Base-by-base conservation (phyloP, 2,329 filamentous ascomycete genomes). In the Byssochlamys sp. region DNA sequence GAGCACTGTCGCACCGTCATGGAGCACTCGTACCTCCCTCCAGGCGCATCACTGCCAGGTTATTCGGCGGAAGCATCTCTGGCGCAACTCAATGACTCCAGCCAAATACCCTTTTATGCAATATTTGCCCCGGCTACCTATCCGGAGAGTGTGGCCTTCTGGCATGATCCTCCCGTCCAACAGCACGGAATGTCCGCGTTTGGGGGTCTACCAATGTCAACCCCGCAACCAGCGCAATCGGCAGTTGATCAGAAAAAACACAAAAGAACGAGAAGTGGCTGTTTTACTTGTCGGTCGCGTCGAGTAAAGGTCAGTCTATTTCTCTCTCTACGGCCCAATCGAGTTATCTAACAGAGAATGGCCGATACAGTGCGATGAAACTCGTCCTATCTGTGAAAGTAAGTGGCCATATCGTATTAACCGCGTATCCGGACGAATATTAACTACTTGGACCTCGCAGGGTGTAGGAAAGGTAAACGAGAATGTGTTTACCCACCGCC, bases 191-290 rank as follows among this genome's bases (percentile, higher is more conserved):
- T 54, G 53, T 49, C 59, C 49, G 53, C 52, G 52, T 31, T 56
- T 53, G 51, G 56, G 45, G 60, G 65, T 24, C 62, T 62, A 45
- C 60, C 69, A 48, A 59, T 62, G 58, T 63, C 66, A 27, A 71
- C 67, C 59, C 68, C 71, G 53, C 64, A 66, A 55, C 65, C 71
- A 25, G 56, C 71, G 26, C 70, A 70, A 57, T 65, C 67, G 52
- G 56, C 65, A 56, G 55, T 71, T 28, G 89, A 95, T 60, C 86
- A 88, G 67, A 88, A 95, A 64, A 97, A 97, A 74, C 92, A 97
- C 71, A 87, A 91, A 60, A 85, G 94, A 64, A 97, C 94, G 50
- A 83, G 94, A 65, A 96, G 91, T 62, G 94, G 94, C 28, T 99
- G 94, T 75, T 96, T 84, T 69, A 97, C 91, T 52, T 99, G 94